A percentile compares a stretch with the other conserved stretches of the same genome.
These are phyloP conservation scores for Globisporangium spiculum DNA, from an alignment of 352 stramenopile species.

Conservation along the genomic window DNA sequence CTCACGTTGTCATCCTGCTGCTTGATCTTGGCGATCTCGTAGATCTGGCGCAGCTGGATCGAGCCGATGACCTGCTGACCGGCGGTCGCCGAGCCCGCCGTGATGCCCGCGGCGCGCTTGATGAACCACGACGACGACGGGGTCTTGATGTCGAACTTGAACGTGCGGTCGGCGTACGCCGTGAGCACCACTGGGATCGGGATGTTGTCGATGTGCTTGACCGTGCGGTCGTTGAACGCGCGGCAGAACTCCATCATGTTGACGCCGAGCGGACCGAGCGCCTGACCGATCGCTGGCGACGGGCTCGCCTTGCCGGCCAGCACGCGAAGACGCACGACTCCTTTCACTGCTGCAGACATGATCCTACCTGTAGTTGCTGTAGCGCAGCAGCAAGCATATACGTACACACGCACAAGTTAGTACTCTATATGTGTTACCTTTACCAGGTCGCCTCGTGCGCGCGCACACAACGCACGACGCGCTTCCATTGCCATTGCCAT, in stretches of 20 bases:
- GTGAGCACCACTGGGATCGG: conserved; percentile 92
- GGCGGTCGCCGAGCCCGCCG: conserved; percentile 63
- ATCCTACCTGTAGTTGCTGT: conserved; percentile 8
- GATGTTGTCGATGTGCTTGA: conserved; percentile 89
- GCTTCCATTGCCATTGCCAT: neutral
- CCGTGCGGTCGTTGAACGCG: conserved; percentile 97
- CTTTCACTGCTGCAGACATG: conserved; percentile 51
- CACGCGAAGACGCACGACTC: conserved; percentile 84
- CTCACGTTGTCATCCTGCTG: conserved; percentile 92
- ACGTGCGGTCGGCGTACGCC: conserved; percentile 94
- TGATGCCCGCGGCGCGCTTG: conserved; percentile 89
- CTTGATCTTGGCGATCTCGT: conserved; percentile 98
- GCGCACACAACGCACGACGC: neutral
- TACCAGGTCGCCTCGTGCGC: neutral
- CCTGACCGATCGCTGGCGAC: conserved; percentile 87
- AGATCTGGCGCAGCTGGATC: conserved; percentile 94
- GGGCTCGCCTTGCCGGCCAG: conserved; percentile 81
- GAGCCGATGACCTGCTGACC: conserved; percentile 79
- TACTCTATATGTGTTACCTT: neutral
- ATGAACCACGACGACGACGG: conserved; percentile 94
- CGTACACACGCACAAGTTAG: neutral
- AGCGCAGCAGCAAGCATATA: neutral
- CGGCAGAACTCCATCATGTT: conserved; percentile 99
- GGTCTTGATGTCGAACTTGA: conserved; percentile 95
- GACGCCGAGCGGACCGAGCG: conserved; percentile 95